Conservation (phyloP, 257 asterid species). For the Capsicum baccatum region DNA sequence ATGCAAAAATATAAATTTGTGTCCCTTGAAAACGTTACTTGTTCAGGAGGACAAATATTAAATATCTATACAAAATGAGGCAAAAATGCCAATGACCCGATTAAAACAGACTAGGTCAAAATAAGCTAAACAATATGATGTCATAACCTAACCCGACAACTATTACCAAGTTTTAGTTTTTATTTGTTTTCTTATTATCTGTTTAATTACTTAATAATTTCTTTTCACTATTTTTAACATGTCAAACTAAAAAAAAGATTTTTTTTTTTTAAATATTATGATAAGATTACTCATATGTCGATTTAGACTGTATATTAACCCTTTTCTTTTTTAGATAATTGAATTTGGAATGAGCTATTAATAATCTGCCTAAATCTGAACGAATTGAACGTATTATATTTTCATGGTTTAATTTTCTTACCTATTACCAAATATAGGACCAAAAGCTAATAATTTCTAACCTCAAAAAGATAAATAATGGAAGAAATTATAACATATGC, state of each 20-base stretch:
- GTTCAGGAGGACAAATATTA: too few species aligned
- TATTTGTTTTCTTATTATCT: background rate
- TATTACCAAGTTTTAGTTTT: background rate
- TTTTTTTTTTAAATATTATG: background rate
- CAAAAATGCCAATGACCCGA: too few species aligned
- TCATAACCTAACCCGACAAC: background rate
- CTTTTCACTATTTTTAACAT: background rate
- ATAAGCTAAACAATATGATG: background rate
- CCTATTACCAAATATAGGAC: background rate
- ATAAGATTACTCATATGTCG: background rate
- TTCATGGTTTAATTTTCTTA: too few species aligned
- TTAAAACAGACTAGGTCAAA: background rate
- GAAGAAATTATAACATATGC: too few species aligned
- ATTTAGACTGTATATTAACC: background rate
- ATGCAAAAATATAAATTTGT: too few species aligned
- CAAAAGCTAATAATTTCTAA: background rate
- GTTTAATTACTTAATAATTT: background rate
- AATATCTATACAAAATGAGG: too few species aligned
- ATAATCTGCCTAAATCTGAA: too few species aligned
- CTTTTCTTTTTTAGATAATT: background rate
- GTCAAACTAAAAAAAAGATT: too few species aligned
- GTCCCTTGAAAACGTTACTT: too few species aligned
- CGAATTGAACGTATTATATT: too few species aligned
- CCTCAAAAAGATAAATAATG: background rate
- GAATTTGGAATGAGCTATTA: background rate